Conservation (phyloP, 2,329 filamentous ascomycete genomes). For the Penicillium sp. region DNA sequence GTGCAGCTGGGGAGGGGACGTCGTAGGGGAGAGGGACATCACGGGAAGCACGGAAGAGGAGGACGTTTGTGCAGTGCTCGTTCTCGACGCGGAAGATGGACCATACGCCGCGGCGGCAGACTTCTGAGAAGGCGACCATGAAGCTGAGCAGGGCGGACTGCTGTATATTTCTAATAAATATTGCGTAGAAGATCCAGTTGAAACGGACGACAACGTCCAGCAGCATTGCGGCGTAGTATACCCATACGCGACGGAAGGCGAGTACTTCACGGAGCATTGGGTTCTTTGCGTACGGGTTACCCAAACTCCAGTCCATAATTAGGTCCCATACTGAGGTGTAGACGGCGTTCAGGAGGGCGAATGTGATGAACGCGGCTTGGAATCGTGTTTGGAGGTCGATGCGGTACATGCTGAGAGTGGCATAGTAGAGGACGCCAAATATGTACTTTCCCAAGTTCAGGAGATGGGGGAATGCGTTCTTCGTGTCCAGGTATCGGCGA, state of each 20-base stretch:
- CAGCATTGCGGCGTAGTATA: conserved; percentile 83
- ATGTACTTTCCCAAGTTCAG: conserved; percentile 90
- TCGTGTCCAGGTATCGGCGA: conserved; percentile 82
- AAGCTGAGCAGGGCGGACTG: conserved; percentile 84
- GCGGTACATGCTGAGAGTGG: conserved; percentile 79
- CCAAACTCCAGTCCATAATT: conserved; percentile 93
- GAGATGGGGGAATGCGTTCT: conserved; percentile 85
- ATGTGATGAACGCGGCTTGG: conserved; percentile 71
- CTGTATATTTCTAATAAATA: conserved; percentile 75
- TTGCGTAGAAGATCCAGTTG: conserved; percentile 90
- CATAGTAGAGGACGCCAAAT: conserved; percentile 77
- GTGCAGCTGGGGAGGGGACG: conserved; percentile 29
- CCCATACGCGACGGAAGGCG: conserved; percentile 74
- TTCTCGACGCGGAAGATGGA: conserved; percentile 93
- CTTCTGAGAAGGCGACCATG: conserved; percentile 72
- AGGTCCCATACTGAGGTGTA: conserved; percentile 92
- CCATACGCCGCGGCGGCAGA: conserved; percentile 86
- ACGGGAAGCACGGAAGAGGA: conserved; percentile 82
- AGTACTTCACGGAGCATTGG: conserved; percentile 72
- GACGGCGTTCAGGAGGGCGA: conserved; percentile 76
- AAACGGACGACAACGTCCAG: conserved; percentile 84
- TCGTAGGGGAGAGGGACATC: conserved; percentile 85
- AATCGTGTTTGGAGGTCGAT: conserved; percentile 62
- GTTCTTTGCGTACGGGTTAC: conserved; percentile 70
- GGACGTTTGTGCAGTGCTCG: conserved; percentile 91